These are phyloP conservation scores for Chrysosporium keratinophilum DNA, from an alignment of 2,329 filamentous ascomycete genomes.

Conservation along the genomic window DNA sequence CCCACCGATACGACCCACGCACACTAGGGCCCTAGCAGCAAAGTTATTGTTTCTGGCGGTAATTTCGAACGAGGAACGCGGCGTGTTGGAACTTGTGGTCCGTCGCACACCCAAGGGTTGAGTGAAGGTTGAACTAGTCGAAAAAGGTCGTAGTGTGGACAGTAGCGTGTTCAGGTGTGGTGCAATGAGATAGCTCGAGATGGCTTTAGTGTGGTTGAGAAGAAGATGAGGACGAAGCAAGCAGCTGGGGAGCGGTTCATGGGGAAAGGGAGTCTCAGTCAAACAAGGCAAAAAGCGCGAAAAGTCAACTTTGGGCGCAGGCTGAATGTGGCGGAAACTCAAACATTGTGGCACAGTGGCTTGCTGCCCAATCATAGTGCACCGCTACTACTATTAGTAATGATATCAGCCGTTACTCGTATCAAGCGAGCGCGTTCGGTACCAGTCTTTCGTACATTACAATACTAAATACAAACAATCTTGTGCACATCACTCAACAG, in stretches of 20 bases:
- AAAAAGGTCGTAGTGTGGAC: slow-evolving; percentile 11
- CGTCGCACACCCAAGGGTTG: not conserved
- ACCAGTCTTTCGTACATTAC: too few species aligned
- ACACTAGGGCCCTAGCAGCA: slow-evolving; percentile 3
- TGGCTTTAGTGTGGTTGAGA: slow-evolving; percentile 9
- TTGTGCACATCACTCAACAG: too few species aligned
- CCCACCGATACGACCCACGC: slow-evolving; percentile 11
- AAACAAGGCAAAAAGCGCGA: not conserved
- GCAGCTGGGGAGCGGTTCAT: slow-evolving; percentile 1
- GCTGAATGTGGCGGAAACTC: slow-evolving; percentile 2
- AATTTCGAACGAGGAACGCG: slow-evolving; percentile 1
- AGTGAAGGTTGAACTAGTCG: slow-evolving; percentile 9
- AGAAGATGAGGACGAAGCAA: not conserved
- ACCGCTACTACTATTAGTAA: not conserved
- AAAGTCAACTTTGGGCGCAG: not conserved
- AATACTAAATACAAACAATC: too few species aligned
- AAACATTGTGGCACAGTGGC: not conserved
- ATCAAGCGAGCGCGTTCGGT: not conserved
- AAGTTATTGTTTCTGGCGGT: slow-evolving; percentile 11
- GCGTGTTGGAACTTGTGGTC: slow-evolving; percentile 4
- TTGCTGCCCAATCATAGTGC: not conserved
- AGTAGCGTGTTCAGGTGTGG: slow-evolving; percentile 6
- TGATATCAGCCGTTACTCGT: not conserved
- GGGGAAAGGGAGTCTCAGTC: not conserved
- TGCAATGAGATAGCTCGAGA: slow-evolving; percentile 7